Evolutionary conservation across 768 basidiomycete genomes (phyloP).

Genomic region (Hygrophorus russula): DNA sequence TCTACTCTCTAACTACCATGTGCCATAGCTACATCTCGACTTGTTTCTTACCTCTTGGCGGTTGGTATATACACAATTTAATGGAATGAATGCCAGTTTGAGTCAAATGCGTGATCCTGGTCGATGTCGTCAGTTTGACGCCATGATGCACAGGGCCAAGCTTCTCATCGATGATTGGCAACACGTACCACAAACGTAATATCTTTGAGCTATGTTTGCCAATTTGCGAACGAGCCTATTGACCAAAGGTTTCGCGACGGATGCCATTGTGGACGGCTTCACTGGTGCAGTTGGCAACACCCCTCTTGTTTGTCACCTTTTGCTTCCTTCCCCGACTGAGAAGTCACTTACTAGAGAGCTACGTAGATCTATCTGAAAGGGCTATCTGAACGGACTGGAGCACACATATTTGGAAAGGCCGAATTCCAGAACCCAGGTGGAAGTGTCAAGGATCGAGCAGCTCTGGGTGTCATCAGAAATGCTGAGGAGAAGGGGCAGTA

Average conservation of each 20-base stretch:
- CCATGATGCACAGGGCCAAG: no score
- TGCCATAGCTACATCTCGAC: background rate
- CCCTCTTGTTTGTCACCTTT: slow-evolving; percentile 53
- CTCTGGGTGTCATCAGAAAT: slow-evolving; percentile 75
- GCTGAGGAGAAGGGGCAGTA: slow-evolving; percentile 80
- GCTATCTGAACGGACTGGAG: slow-evolving; percentile 76
- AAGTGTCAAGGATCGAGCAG: slow-evolving; percentile 95
- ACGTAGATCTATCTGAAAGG: slow-evolving; percentile 70
- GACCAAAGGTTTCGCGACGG: slow-evolving; percentile 27
- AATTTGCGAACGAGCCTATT: slow-evolving; percentile 15
- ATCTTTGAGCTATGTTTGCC: no score
- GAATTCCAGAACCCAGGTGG: slow-evolving; percentile 99
- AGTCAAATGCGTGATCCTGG: no score
- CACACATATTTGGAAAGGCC: slow-evolving; percentile 86
- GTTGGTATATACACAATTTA: no score
- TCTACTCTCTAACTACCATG: slow-evolving; percentile 18
- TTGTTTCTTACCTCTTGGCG: slow-evolving; percentile 9
- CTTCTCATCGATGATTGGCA: no score
- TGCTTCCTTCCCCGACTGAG: background rate
- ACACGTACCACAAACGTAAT: no score
- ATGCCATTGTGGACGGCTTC: slow-evolving; percentile 59
- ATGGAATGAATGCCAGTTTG: no score
- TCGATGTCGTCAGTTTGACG: no score
- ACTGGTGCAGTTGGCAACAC: slow-evolving; percentile 88
- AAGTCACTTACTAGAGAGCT: background rate